Base-by-base conservation (phyloP, 108 stramenopile species). In the Hondaea fermentalgiana region DNA sequence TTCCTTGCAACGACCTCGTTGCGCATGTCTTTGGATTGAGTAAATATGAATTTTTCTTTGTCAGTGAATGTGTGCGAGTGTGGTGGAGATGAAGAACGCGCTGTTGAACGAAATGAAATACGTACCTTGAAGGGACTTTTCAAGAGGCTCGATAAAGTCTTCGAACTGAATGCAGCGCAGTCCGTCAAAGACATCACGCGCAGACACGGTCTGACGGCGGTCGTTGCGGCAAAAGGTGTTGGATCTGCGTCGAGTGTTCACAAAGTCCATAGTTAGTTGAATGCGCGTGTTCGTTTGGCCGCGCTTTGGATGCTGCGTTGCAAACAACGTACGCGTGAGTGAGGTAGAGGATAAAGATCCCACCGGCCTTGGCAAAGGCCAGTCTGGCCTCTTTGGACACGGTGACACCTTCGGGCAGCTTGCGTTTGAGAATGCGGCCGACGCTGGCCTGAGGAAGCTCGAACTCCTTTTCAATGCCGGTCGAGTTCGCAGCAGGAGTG, bases 341-440 rank as follows among this genome's bases (percentile, higher is more conserved):
- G n/a, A 97, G 87, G 89, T 97, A 97, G 21, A 97, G 92, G 60
- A 97, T 93, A 88, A 97, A 97, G 53, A 97, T 97, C 0, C 96
- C 96, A 45, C 91, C 95, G n/a, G 96, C 95, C 60, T 96, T 92
- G 44, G 95, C 92, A 92, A 97, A 95, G 49, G 96, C 96, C 28
- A 92, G 72, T 17, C 91, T 92, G 19, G 97, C 96, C 89, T 97
- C 97, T 87, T 97, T 97, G 57, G 95, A 94, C 5, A 97, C 95
- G 83, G 95, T 95, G 87, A 96, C 96, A 42, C 92, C 93, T 16
- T 90, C 91, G 25, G 96, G 97, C 44, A 97, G 90, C 44, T 94
- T 83, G 44, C 92, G 90, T 90, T 97, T 97, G 44, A 97, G 91
- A 59, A 97, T 94, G 4, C 96, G 94, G 5, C 95, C 93, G 17